Conservation (phyloP, 176 grass and related monocot species). For the Paspalum notatum region DNA sequence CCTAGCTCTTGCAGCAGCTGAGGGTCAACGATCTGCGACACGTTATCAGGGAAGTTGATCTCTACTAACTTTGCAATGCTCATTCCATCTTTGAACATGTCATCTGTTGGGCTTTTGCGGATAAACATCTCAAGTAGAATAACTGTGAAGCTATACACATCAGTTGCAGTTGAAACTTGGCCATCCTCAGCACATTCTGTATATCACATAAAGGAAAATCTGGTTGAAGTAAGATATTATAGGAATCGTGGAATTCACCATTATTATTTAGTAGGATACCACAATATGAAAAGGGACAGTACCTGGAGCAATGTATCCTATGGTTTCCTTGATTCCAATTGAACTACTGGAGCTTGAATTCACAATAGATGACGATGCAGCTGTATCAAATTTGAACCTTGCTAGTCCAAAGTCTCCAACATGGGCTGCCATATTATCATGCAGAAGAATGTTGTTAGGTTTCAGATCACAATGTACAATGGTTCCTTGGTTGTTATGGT, state of each 20-base stretch:
- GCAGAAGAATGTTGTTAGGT: slow-evolving; percentile 31
- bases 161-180: slow-evolving; percentile 4
- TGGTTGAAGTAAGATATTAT: background rate
- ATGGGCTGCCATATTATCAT: slow-evolving; percentile 30
- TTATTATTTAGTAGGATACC: background rate
- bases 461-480: slow-evolving; percentile 37
- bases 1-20: background rate
- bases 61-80: background rate
- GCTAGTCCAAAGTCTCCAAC: slow-evolving; percentile 41
- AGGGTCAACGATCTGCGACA: slow-evolving; percentile 8
- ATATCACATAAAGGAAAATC: background rate
- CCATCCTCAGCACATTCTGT: slow-evolving; percentile 24
- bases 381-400: background rate
- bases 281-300: background rate
- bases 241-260: background rate
- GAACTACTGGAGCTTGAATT: background rate
- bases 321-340: background rate
- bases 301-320: background rate
- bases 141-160: slow-evolving; percentile 37
- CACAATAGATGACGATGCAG: too few relatives aligned
- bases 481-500: slow-evolving; percentile 5
- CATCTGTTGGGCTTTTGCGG: slow-evolving; percentile 12
- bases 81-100: slow-evolving; percentile 39
- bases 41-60: background rate
- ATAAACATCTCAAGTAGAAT: slow-evolving; percentile 27